Evolutionary conservation across 2,329 filamentous ascomycete genomes (phyloP).

Genomic region (Cercospora citrullina): DNA sequence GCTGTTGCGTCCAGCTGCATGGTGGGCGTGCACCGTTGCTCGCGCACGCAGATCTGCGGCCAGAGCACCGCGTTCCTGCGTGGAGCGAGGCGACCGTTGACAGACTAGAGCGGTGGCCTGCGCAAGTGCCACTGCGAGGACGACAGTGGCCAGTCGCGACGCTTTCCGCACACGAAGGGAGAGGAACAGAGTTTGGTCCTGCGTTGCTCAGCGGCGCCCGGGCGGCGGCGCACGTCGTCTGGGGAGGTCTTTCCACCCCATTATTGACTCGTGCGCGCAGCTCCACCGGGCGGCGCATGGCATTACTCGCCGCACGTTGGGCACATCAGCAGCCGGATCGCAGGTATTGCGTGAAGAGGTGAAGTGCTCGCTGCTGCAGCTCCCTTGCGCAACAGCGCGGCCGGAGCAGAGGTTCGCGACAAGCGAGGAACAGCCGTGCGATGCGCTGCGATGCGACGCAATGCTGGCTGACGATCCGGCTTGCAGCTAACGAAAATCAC

Average conservation of each 20-base stretch:
- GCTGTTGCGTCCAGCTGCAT: slow-evolving; percentile 11
- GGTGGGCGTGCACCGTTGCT: neutral
- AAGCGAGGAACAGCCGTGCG: neutral
- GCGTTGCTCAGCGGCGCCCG: neutral
- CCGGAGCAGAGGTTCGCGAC: neutral
- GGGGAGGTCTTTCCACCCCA: neutral
- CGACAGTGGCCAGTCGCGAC: neutral
- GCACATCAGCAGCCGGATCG: neutral
- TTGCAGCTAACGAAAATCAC: neutral
- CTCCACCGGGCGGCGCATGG: neutral
- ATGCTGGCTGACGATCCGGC: slow-evolving; percentile 1
- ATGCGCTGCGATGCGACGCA: slow-evolving; percentile 4
- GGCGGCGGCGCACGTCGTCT: neutral
- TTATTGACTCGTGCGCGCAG: neutral
- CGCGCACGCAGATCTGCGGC: neutral
- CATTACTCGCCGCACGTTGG: neutral
- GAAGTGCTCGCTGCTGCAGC: neutral
- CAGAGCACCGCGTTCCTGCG: neutral
- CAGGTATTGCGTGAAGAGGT: neutral
- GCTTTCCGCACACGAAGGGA: neutral
- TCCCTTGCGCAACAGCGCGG: neutral
- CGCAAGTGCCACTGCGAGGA: neutral
- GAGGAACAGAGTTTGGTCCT: neutral
- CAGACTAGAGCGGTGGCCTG: neutral
- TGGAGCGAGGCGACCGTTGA: neutral